Conservation (phyloP, 2,329 filamentous ascomycete species). For the Teratosphaeriaceae sp. region DNA sequence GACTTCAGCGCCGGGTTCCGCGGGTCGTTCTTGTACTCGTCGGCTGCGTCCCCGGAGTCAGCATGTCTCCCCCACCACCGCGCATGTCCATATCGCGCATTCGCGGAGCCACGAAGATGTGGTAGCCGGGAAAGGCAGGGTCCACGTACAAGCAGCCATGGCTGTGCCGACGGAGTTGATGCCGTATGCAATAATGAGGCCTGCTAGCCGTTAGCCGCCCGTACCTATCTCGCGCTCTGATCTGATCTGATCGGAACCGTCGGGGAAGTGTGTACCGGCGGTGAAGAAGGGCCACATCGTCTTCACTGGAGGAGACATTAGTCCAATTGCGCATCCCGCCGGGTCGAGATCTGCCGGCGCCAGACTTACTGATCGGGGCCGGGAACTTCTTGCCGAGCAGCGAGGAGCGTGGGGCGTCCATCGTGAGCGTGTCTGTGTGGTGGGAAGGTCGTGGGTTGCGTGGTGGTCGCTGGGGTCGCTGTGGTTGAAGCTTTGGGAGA, state of each 20-base stretch:
- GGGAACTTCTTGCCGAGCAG: constrained; percentile 48
- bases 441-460: neutral
- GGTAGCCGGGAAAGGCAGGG: too few species aligned
- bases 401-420: constrained; percentile 8
- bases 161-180: constrained; percentile 75
- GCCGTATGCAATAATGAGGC: constrained; percentile 81
- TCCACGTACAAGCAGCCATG: constrained; percentile 74
- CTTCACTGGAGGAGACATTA: constrained; percentile 54
- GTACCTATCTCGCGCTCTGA: neutral
- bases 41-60: constrained; percentile 49
- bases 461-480: neutral
- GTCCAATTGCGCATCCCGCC: constrained; percentile 5
- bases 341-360: neutral
- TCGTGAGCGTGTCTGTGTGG: neutral
- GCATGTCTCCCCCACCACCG: neutral
- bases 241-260: neutral
- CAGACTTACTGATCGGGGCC: constrained; percentile 38
- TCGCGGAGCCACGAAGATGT: too few species aligned
- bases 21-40: constrained; percentile 95
- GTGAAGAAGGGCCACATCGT: constrained; percentile 90
- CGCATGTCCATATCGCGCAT: too few species aligned
- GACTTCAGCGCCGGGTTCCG: constrained; percentile 61
- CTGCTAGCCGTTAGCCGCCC: constrained; percentile 40
- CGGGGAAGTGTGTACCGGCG: constrained; percentile 60
- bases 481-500: neutral